Conservation (phyloP, 2,329 filamentous ascomycete species). For the Arthrobotrys musiformis region DNA sequence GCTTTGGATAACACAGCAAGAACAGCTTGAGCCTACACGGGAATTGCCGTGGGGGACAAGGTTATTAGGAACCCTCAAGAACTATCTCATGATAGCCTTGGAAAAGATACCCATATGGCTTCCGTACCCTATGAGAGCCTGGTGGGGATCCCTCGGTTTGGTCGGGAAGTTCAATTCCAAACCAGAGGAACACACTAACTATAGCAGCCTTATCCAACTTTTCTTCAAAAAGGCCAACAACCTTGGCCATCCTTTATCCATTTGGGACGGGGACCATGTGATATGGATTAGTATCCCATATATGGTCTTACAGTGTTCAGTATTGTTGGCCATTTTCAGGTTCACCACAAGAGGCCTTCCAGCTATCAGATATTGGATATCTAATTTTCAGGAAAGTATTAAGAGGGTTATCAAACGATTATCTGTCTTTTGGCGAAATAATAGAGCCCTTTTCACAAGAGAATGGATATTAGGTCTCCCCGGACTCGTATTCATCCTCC, state of each 20-base stretch:
- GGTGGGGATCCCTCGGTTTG: background rate
- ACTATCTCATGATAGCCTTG: background rate
- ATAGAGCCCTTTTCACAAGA: background rate
- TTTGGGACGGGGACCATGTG: background rate
- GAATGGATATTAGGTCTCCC: background rate
- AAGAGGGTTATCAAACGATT: background rate
- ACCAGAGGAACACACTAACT: too few species aligned
- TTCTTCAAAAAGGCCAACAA: background rate
- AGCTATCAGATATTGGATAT: background rate
- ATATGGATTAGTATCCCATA: slow-evolving; percentile 4
- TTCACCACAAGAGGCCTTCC: slow-evolving; percentile 1
- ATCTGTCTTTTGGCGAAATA: background rate
- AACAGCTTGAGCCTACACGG: background rate
- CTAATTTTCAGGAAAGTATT: background rate
- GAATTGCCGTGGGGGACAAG: background rate
- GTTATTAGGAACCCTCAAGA: background rate
- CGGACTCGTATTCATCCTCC: background rate
- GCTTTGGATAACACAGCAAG: slow-evolving; percentile 1
- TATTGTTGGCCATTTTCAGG: slow-evolving; percentile 9
- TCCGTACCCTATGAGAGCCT: background rate
- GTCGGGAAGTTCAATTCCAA: background rate
- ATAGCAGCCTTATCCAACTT: background rate
- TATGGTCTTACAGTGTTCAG: background rate
- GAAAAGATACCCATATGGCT: background rate
- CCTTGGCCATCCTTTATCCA: background rate